Conservation (phyloP, 2,329 filamentous ascomycete genomes). For the Fusarium illudens region DNA sequence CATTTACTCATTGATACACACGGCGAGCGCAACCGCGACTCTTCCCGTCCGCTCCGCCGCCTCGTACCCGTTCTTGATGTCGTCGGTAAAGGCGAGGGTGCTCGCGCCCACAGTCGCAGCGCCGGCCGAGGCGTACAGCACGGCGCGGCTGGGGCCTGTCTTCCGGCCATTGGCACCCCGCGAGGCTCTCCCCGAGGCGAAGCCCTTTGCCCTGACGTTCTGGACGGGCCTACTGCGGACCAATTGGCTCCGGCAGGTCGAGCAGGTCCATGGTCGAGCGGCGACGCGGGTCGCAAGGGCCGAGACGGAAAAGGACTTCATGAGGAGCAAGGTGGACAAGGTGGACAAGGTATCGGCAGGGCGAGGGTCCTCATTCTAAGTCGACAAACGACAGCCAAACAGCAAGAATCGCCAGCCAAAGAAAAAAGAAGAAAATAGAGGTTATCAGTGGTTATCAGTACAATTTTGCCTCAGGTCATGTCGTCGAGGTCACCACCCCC, state of each 20-base stretch:
- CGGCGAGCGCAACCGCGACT: constrained; percentile 75
- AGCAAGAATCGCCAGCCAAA: constrained; percentile 4
- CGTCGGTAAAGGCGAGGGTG: constrained; percentile 66
- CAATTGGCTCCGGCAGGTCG: constrained; percentile 54
- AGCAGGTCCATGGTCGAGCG: constrained; percentile 57
- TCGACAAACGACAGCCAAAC: background rate
- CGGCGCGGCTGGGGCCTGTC: constrained; percentile 41
- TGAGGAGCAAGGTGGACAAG: constrained; percentile 40
- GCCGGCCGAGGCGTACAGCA: constrained; percentile 61
- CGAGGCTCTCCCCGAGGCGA: constrained; percentile 44
- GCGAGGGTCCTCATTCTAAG: constrained; percentile 37
- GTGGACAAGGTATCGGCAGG: constrained; percentile 6
- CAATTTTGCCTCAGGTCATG: constrained; percentile 31
- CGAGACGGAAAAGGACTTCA: constrained; percentile 54
- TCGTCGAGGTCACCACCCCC: constrained; percentile 22
- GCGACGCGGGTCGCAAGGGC: constrained; percentile 50
- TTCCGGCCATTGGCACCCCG: constrained; percentile 31
- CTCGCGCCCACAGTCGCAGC: constrained; percentile 59
- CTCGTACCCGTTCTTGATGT: constrained; percentile 79
- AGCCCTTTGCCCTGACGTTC: constrained; percentile 39
- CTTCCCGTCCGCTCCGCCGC: constrained; percentile 80
- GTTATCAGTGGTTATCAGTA: constrained; percentile 1
- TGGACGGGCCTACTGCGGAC: constrained; percentile 44
- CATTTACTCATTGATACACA: constrained; percentile 87
- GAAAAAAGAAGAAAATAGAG: background rate